phyloP scores from a whole-genome alignment of 192 early-diverging fungal genomes.

The Entrophospora sp. region DNA sequence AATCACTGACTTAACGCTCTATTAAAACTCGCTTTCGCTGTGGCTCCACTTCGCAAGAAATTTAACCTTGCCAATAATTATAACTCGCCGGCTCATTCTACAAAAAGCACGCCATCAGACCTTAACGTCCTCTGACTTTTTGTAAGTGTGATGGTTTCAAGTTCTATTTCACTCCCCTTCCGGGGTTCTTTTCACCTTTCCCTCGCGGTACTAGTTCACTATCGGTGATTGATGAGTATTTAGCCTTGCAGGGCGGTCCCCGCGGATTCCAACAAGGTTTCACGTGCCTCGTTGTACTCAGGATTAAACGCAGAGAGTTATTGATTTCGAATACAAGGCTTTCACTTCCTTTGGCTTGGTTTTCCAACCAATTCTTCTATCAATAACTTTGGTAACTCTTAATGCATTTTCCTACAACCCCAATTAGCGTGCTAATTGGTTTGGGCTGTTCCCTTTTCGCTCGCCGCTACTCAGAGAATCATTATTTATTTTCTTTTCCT shows the following conservation, averaged over 20 bases:
- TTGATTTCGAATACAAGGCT: constrained; percentile 7
- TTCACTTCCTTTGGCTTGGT: constrained; percentile 5
- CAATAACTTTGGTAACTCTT: constrained; percentile 2
- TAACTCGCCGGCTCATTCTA: constrained; percentile 12
- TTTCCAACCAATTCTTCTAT: constrained; percentile 12
- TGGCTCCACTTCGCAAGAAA: not conserved
- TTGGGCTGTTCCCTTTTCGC: constrained; percentile 2
- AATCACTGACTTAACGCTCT: constrained; percentile 3
- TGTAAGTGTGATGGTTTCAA: constrained; percentile 36
- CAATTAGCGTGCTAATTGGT: no score
- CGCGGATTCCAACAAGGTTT: constrained; percentile 3
- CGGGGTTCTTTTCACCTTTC: constrained; percentile 59
- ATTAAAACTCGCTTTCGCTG: constrained; percentile 10
- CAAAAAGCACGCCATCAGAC: constrained; percentile 11
- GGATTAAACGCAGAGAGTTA: not conserved
- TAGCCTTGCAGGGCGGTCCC: constrained; percentile 6
- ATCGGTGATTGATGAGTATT: constrained; percentile 23
- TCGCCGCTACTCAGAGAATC: constrained; percentile 6
- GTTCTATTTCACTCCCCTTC: constrained; percentile 58
- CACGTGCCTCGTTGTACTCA: constrained; percentile 4
- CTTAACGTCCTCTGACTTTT: constrained; percentile 4
- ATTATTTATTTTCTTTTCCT: constrained; percentile 3
- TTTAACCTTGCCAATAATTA: constrained; percentile 11
- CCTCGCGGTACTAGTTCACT: constrained; percentile 64
- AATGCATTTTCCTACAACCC: no score